These are phyloP conservation scores for Limtongia smithiae DNA, from an alignment of 805 yeast species.

Conservation along the genomic window DNA sequence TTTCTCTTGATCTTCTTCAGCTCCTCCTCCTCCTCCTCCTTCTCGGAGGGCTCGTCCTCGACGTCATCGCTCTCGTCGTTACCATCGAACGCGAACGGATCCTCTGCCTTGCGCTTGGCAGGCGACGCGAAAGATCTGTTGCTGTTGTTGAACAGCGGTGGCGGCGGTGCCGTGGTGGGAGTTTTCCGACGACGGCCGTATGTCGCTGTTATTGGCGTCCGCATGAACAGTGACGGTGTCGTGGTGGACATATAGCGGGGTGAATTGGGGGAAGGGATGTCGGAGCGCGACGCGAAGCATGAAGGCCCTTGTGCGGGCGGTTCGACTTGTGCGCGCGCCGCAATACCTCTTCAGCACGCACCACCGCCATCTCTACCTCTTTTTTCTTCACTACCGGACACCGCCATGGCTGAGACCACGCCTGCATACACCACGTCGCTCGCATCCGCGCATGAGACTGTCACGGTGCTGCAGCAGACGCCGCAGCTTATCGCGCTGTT, in stretches of 20 bases:
- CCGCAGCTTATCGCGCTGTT: slow-evolving; percentile 84
- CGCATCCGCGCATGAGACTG: slow-evolving; percentile 42
- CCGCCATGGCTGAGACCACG: too few relatives aligned
- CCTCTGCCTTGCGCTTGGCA: slow-evolving; percentile 8
- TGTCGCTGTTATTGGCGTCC: slow-evolving; percentile 13
- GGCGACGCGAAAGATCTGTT: too few relatives aligned
- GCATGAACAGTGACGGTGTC: background rate
- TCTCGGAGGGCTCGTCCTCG: background rate
- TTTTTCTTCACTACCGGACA: too few relatives aligned
- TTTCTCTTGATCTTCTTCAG: too few relatives aligned
- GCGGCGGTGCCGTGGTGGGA: slow-evolving; percentile 14
- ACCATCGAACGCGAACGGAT: background rate
- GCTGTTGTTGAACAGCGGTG: background rate
- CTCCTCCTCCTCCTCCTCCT: background rate
- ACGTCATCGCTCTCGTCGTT: background rate
- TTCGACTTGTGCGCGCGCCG: too few relatives aligned
- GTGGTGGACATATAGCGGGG: background rate
- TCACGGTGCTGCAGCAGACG: slow-evolving; percentile 74
- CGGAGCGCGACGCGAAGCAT: too few relatives aligned
- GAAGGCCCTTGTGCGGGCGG: too few relatives aligned
- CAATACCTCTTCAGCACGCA: too few relatives aligned
- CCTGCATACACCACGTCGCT: slow-evolving; percentile 6
- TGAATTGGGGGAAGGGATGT: too few relatives aligned
- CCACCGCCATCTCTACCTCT: too few relatives aligned
- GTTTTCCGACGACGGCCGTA: slow-evolving; percentile 16